Base-by-base conservation (phyloP, 306 rosid genomes). In the Hippophae tibetana region DNA sequence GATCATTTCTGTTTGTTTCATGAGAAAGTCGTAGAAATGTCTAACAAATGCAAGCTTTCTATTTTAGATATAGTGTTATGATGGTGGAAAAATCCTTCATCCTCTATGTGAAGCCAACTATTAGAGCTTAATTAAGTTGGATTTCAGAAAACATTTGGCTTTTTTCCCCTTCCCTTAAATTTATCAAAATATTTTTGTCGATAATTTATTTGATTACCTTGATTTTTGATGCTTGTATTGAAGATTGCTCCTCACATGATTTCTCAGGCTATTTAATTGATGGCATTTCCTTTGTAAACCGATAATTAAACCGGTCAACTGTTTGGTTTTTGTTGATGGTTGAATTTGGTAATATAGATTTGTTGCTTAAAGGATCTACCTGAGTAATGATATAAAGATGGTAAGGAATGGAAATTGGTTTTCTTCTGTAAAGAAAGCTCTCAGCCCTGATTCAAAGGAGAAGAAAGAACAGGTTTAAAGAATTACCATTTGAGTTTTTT, bases 351-450 rank as follows among this genome's bases (percentile, higher is more conserved):
- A 40, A 2, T 67, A 67, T 52, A 48, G 43, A 50, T 46, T 66
- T 69, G 31, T 58, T 45, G 52, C 5, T 25, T 45, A 18, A 27
- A 68, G 90, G 80, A 31, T 76, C 66, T n/a, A 51, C 71, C 67
- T 59, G 68, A 79, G 89, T 83, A 80, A 88, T 80, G 86, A 74
- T 68, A 86, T 85, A 84, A 70, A 69, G 81, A 93, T 93, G 99
- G 97, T 89, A 63, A 79, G 78, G 80, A 93, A 93, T 70, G 95
- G 93, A 78, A 85, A 71, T 74, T 93, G 97, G 96, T 88, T 93
- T 82, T 88, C 99, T 66, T 57, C 62, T 42, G 95, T 93, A 76
- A 93, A 80, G 87, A 93, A 93, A 77, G 97, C 94, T 69, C 85
- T 93, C 78, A 93, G 97, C 65, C 97, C 99, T 42, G 82, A 84